These are phyloP conservation scores for Apophysomyces elegans DNA, from an alignment of 371 early-diverging fungal genomes.

Conservation along the genomic window DNA sequence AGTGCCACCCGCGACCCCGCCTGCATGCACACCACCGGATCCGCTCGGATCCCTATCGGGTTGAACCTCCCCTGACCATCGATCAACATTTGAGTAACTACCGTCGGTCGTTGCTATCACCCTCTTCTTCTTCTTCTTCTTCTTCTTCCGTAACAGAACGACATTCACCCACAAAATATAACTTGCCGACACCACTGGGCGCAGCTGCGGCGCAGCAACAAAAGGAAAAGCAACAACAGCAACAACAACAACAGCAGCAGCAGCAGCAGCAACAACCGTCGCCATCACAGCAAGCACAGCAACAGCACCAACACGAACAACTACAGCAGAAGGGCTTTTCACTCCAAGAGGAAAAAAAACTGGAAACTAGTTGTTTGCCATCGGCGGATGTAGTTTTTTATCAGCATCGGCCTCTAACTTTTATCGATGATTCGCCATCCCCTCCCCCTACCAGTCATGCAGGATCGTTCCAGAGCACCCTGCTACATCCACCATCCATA, in stretches of 20 bases:
- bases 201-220: constrained; percentile 21
- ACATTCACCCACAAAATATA: constrained; percentile 23
- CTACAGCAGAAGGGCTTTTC: too few species aligned
- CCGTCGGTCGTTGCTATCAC: constrained; percentile 17
- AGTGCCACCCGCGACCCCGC: constrained; percentile 34
- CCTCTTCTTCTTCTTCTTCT: background rate
- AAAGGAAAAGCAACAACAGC: constrained; percentile 8
- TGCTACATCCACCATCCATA: constrained; percentile 9
- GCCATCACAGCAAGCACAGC: too few species aligned
- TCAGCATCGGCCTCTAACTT: constrained; percentile 25
- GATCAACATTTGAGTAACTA: constrained; percentile 49
- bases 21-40: constrained; percentile 51
- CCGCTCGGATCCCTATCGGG: constrained; percentile 38
- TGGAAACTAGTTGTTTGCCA: too few species aligned
- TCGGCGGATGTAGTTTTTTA: constrained; percentile 18
- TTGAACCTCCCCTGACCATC: constrained; percentile 48
- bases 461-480: constrained; percentile 6
- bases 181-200: constrained; percentile 26
- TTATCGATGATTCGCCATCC: constrained; percentile 1
- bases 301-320: too few species aligned
- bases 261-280: constrained; percentile 8
- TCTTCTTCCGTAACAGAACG: background rate
- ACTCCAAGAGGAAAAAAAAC: too few species aligned
- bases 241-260: constrained; percentile 7
- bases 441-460: constrained; percentile 12